Evolutionary conservation across 306 rosid species (phyloP), one percentile per base, ranked within the genome.

Genomic region (Argentina anserina): DNA sequence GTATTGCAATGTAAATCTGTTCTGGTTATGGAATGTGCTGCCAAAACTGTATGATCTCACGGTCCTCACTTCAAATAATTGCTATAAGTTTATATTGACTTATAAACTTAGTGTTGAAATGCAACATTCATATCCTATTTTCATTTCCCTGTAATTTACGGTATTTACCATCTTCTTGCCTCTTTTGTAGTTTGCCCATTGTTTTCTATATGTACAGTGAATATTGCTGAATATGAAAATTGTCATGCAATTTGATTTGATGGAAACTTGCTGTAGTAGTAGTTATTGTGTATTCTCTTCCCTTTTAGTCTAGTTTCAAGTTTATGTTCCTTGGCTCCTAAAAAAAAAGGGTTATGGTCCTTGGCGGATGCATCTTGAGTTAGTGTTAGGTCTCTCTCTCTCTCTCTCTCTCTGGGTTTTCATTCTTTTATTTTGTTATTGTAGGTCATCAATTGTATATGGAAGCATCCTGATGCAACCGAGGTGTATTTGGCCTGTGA

Each of bases 381-480:
- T n/a, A n/a, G n/a, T n/a, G n/a, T n/a, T n/a, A n/a, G n/a, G n/a
- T n/a, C n/a, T n/a, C n/a, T n/a, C n/a, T n/a, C n/a, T n/a, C n/a
- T n/a, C n/a, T n/a, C n/a, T n/a, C n/a, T n/a, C n/a, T n/a, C n/a
- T n/a, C n/a, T n/a, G n/a, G n/a, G n/a, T n/a, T 26, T 46, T 18
- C 1, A 17, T 9, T 28, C 8, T 2, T 43, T 20, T 9, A 9
- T 25, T 28, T 66, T 25, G 68, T n/a, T 59, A 28, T 65, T 67
- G 20, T 87, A 92, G 98, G 88, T 92, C 75, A 78, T 87, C 50
- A 88, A 84, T 70, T 90, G 96, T 81, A 88, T 92, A 74, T 90
- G 98, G 96, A 84, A 86, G 82, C 94, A 90, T 82, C 96, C 92
- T 28, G 86, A 87, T 56, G 87, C 94, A 28, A 70, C 75, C 0